Evolutionary conservation across 306 rosid genomes (phyloP), one percentile per base, ranked within the genome.

Genomic region (Castanea mollissima): DNA sequence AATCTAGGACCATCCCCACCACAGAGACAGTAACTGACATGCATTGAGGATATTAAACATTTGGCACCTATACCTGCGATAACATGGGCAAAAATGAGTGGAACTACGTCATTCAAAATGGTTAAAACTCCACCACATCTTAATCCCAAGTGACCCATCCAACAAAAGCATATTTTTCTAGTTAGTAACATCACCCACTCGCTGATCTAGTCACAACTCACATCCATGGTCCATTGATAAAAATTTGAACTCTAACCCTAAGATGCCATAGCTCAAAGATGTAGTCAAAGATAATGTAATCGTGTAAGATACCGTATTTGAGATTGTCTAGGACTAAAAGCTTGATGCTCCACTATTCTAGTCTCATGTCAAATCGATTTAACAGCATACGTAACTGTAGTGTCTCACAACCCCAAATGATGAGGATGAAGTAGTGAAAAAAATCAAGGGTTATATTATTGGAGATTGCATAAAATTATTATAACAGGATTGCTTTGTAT

Each of bases 351-450:
- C 70, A 11, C 23, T 73, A 80, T 80, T 64, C 74, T 73, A 80
- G 65, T 64, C 74, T 57, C 76, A 31, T 44, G 59, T 81, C 76
- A 15, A 68, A 41, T 81, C 76, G 71, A 67, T 69, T 74, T 68
- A 56, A 51, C 71, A 69, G 38, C 84, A 69, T 4, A 29, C 71
- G 35, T 75, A 69, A 68, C 76, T 10, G 69, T 79, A 62, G 65
- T 41, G 74, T 58, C 57, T 79, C 4, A 0, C 67, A 27, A 25
- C 72, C 31, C 18, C 31, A 78, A 51, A 58, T 60, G 44, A 35
- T 15, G 32, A 59, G 44, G 49, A 7, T 23, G 35, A 54, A 23
- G 38, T 49, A 49, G 54, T 49, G 54, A 49, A 49, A 49, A 49
- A 3, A 12, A 16, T 49, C 54, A 12, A 49, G 54, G 54, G 54